Base-by-base conservation (phyloP, 352 stramenopile genomes). In the Phytophthora sp. region DNA sequence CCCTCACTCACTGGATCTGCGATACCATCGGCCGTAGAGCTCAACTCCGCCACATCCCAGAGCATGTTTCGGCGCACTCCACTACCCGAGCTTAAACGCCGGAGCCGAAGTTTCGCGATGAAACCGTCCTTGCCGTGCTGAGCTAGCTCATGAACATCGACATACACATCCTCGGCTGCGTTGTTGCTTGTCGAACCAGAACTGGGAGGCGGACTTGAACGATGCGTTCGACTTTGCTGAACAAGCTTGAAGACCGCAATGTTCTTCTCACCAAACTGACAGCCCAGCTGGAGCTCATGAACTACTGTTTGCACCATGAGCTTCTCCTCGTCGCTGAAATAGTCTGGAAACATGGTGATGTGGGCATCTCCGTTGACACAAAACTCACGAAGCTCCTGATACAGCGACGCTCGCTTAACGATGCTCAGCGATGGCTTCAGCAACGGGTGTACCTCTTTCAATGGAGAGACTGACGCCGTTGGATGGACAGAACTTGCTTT, bases 81-180 rank as follows among this genome's bases (percentile, higher is more conserved):
- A 50, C 72, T 70, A 13, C 79, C 71, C 2, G 83, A 91, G 32
- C 76, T 84, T 21, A 94, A 35, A 5, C 81, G 83, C 5, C 65
- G 76, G 4, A 90, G 70, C 20, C 79, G 67, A n/a, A 92, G 48
- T 5, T 78, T 66, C 2, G 79, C 75, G 38, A 90, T 83, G 51
- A 92, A 94, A 0, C 79, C 76, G n/a, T 92, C 85, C 37, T 91
- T 86, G 48, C 85, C 79, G 27, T 94, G 79, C 17, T 84, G 72
- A n/a, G 77, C 82, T 9, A 94, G 66, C 20, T 84, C 76, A 20
- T 81, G 67, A 11, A 94, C 74, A 45, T 92, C 72, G 7, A 93
- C 84, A 35, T 79, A 93, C 27, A 93, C 76, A 17, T 92, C 83
- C 27, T 91, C 79, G 12, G 35, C 34, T 0, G 50, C 27, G 23